These are phyloP conservation scores for Royoungia palumana DNA, from an alignment of 768 basidiomycete genomes.

Conservation along the genomic window DNA sequence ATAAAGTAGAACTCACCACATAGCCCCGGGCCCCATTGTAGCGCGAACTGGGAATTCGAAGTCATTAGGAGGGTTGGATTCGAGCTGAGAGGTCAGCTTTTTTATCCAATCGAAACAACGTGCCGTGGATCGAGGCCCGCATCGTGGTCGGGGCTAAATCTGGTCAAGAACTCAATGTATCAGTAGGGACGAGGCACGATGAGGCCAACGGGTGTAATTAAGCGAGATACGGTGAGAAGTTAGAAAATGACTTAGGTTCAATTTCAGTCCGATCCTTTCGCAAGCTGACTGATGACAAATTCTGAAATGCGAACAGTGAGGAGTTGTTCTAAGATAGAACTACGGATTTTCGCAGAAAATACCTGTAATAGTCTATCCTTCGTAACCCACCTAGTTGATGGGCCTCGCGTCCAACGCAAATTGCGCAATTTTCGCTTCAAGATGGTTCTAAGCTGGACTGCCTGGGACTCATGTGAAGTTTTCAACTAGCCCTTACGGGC, in stretches of 20 bases:
- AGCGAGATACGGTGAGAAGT: too few relatives aligned
- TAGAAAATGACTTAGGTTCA: too few relatives aligned
- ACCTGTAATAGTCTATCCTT: too few relatives aligned
- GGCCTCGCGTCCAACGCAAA: slow-evolving; percentile 36
- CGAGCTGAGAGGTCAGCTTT: background rate
- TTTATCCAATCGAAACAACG: slow-evolving; percentile 4
- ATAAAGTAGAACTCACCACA: slow-evolving; percentile 2
- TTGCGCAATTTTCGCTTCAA: slow-evolving; percentile 40
- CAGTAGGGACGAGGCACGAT: too few relatives aligned
- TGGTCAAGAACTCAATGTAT: too few relatives aligned
- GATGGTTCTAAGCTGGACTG: slow-evolving; percentile 29
- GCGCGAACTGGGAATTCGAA: background rate
- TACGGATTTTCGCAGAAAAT: too few relatives aligned
- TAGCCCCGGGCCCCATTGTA: background rate
- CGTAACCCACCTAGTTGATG: slow-evolving; percentile 3
- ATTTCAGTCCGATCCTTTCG: too few relatives aligned
- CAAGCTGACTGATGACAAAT: too few relatives aligned
- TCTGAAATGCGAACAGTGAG: too few relatives aligned
- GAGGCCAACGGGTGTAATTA: too few relatives aligned
- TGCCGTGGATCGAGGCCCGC: background rate
- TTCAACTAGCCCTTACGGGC: slow-evolving; percentile 19
- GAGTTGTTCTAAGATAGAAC: too few relatives aligned
- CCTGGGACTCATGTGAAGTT: slow-evolving; percentile 19
- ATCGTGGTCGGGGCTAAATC: too few relatives aligned
- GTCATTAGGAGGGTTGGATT: slow-evolving; percentile 4